These are phyloP conservation scores for Metschnikowia matae DNA, from an alignment of 805 yeast species.

Conservation along the genomic window DNA sequence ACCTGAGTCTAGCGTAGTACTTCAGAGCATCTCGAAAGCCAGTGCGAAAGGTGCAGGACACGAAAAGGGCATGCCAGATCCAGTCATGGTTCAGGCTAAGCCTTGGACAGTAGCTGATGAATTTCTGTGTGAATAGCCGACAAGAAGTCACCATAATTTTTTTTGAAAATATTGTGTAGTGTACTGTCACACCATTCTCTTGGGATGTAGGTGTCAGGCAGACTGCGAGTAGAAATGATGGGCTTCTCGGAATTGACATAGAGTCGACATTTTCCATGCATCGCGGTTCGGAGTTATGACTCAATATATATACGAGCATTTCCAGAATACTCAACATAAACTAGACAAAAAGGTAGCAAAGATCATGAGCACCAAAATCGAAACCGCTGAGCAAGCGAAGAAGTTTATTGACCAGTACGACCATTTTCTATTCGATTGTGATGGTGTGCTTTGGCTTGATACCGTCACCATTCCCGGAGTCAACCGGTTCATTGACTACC, in stretches of 20 bases:
- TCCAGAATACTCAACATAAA: not conserved
- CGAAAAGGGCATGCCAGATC: not conserved
- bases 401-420: conserved; percentile 27
- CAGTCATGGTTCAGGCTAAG: not conserved
- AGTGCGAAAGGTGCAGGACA: conserved; percentile 2
- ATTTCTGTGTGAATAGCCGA: not conserved
- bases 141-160: not conserved
- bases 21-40: not conserved
- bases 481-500: conserved; percentile 21
- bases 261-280: not conserved
- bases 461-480: conserved; percentile 33
- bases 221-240: not conserved
- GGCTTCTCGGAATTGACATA: not conserved
- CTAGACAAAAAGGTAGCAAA: not conserved
- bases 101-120: not conserved
- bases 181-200: not conserved
- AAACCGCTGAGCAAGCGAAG: conserved; percentile 17
- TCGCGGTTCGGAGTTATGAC: not conserved
- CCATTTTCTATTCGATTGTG: conserved; percentile 40
- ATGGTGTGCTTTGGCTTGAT: conserved; percentile 42
- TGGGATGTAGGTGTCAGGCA: not conserved
- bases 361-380: not conserved
- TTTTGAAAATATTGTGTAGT: not conserved
- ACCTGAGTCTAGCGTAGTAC: not conserved
- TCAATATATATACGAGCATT: not conserved